Percentiles rank a stretch among this genome's conserved stretches.
Conservation (phyloP, 306 rosid genomes). For the Begonia masoniana region DNA sequence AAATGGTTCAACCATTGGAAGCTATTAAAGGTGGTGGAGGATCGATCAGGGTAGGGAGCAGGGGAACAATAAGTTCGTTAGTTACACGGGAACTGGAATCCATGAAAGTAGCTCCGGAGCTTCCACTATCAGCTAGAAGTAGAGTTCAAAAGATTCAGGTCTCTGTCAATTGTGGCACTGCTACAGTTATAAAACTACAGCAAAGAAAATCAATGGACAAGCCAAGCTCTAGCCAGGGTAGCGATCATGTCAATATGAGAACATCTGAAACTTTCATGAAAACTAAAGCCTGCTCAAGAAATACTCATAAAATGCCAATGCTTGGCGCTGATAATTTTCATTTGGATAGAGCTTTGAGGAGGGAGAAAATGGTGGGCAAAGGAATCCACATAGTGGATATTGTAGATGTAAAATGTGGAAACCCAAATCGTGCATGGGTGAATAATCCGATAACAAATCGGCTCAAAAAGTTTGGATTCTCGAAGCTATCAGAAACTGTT, state of each 20-base stretch:
- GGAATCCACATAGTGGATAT: conserved; percentile 52
- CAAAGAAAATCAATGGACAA: conserved; percentile 48
- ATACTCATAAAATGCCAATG: conserved; percentile 55
- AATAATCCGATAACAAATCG: conserved; percentile 52
- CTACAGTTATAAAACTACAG: conserved; percentile 37
- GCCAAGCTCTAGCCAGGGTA: conserved; percentile 53
- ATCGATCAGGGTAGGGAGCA: conserved; percentile 72
- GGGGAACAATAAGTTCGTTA: conserved; percentile 67
- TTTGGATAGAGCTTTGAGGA: conserved; percentile 29
- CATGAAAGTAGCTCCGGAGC: conserved; percentile 34
- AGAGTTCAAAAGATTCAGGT: conserved; percentile 31
- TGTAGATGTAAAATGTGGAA: conserved; percentile 76
- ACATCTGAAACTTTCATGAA: conserved; percentile 28
- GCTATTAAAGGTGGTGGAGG: conserved; percentile 69
- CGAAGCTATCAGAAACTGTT: conserved; percentile 67
- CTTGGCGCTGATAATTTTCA: conserved; percentile 35
- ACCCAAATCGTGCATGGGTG: conserved; percentile 64
- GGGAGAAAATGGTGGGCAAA: conserved; percentile 52
- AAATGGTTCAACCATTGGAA: conserved; percentile 67
- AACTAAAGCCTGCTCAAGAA: conserved; percentile 34
- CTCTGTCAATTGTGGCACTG: conserved; percentile 28
- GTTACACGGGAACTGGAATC: conserved; percentile 84
- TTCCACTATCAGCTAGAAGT: conserved; percentile 33
- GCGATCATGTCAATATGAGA: conserved; percentile 20
- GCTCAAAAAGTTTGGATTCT: conserved; percentile 73